A percentile compares a stretch with the other conserved stretches of the same genome.
These are phyloP conservation scores for Sophora flavescens DNA, from an alignment of 306 rosid genomes.

Conservation along the genomic window DNA sequence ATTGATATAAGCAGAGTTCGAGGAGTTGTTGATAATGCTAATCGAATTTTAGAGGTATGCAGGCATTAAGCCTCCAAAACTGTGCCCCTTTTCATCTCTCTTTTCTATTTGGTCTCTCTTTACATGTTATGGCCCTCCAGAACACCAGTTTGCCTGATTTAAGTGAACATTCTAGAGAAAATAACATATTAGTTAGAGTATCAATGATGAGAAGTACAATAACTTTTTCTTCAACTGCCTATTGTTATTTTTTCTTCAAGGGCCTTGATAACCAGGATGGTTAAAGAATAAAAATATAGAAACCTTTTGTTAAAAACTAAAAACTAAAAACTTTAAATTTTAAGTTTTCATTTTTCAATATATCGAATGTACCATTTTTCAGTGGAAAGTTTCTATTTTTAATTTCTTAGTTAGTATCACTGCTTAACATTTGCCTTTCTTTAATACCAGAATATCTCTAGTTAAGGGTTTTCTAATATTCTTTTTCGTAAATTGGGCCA, in stretches of 20 bases:
- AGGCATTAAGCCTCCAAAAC: neutral
- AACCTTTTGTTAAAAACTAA: no score
- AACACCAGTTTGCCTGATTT: constrained; percentile 39
- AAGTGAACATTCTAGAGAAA: constrained; percentile 49
- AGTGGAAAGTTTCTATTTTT: no score
- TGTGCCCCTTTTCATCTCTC: constrained; percentile 29
- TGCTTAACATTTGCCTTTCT: no score
- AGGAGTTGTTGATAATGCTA: constrained; percentile 93
- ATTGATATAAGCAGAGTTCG: constrained; percentile 90
- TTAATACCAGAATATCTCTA: neutral
- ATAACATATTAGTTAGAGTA: constrained; percentile 31
- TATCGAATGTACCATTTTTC: no score
- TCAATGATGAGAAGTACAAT: constrained; percentile 25
- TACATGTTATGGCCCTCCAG: constrained; percentile 40
- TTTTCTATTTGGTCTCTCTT: constrained; percentile 44
- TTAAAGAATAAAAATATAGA: no score
- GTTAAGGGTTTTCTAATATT: constrained; percentile 21
- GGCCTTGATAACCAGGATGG: no score
- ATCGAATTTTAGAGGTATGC: constrained; percentile 78
- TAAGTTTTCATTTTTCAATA: no score
- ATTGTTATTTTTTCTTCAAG: constrained; percentile 21
- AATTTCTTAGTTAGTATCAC: no score
- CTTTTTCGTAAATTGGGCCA: neutral
- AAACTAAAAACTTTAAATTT: no score
- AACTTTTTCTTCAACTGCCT: constrained; percentile 12